These are phyloP conservation scores for Globisporangium spinosum DNA, from an alignment of 352 stramenopile genomes.

Conservation along the genomic window DNA sequence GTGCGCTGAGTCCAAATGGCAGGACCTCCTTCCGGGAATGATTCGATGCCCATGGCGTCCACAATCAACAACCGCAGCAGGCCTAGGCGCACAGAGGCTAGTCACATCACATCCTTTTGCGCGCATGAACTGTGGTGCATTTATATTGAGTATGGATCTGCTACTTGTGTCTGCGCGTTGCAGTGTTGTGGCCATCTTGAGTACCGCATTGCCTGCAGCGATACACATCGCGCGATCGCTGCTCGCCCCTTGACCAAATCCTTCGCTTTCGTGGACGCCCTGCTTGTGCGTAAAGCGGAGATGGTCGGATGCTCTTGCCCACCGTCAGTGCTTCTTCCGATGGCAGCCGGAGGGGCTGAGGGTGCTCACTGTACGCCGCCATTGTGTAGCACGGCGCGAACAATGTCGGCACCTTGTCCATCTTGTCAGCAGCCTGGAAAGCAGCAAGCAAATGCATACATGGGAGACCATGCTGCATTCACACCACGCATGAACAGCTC, in stretches of 20 bases:
- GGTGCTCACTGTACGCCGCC: no score
- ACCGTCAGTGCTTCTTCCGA: no score
- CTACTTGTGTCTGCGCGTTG: neutral
- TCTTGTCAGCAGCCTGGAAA: no score
- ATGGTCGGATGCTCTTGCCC: neutral
- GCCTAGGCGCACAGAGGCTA: neutral
- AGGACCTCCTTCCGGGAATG: constrained; percentile 1
- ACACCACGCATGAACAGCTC: neutral
- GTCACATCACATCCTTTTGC: constrained; percentile 4
- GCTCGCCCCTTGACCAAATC: neutral
- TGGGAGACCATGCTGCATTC: neutral
- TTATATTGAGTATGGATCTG: no score
- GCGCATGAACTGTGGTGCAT: neutral
- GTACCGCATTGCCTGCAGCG: neutral
- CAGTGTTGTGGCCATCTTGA: neutral
- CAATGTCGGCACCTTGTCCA: no score
- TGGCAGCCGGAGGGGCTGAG: no score
- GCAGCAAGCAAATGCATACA: neutral
- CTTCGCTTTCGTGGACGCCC: neutral
- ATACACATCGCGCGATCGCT: neutral
- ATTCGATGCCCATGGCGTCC: neutral
- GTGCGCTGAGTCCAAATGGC: constrained; percentile 4
- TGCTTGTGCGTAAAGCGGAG: neutral
- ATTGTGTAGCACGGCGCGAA: no score
- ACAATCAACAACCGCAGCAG: neutral